Evolutionary conservation across 371 early-diverging fungal genomes (phyloP).

Genomic region (Syncephalastrum sp.): DNA sequence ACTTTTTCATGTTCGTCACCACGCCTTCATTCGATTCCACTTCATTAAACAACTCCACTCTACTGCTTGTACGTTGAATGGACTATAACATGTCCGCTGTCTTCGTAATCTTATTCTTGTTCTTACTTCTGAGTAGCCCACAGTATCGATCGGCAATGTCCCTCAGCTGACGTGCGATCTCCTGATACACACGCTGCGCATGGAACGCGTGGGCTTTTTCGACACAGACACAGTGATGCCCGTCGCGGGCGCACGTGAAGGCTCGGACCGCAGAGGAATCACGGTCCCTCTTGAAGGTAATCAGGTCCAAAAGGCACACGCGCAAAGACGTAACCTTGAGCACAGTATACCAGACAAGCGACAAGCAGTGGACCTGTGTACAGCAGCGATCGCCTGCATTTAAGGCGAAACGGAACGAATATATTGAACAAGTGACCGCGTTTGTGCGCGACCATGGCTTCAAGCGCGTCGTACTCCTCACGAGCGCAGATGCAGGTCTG

Average conservation of each 20-base stretch:
- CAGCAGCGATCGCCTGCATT: slow-evolving; percentile 61
- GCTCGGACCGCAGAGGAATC: slow-evolving; percentile 21
- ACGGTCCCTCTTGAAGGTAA: slow-evolving; percentile 52
- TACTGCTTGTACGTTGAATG: slow-evolving; percentile 7
- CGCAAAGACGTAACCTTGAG: neutral
- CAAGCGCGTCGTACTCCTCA: slow-evolving; percentile 53
- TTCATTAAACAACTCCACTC: neutral
- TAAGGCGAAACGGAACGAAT: slow-evolving; percentile 29
- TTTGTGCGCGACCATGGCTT: slow-evolving; percentile 58
- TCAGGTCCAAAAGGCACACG: neutral
- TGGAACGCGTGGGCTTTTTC: slow-evolving; percentile 66
- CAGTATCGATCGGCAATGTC: slow-evolving; percentile 81
- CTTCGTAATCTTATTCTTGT: neutral
- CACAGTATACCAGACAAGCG: slow-evolving; percentile 55
- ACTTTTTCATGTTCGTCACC: slow-evolving; percentile 5
- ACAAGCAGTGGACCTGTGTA: slow-evolving; percentile 53
- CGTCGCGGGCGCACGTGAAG: slow-evolving; percentile 45
- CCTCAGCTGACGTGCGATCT: slow-evolving; percentile 76
- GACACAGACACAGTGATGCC: slow-evolving; percentile 60
- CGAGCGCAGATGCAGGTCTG: slow-evolving; percentile 71
- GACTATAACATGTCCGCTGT: neutral
- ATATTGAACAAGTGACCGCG: slow-evolving; percentile 41
- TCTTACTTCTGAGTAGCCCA: slow-evolving; percentile 39
- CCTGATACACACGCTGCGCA: slow-evolving; percentile 61
- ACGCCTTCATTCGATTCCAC: neutral